Percentiles rank a stretch among this genome's conserved stretches.
Evolutionary conservation across 805 yeast species (phyloP).

Genomic region (Saccharomyces mikatae): DNA sequence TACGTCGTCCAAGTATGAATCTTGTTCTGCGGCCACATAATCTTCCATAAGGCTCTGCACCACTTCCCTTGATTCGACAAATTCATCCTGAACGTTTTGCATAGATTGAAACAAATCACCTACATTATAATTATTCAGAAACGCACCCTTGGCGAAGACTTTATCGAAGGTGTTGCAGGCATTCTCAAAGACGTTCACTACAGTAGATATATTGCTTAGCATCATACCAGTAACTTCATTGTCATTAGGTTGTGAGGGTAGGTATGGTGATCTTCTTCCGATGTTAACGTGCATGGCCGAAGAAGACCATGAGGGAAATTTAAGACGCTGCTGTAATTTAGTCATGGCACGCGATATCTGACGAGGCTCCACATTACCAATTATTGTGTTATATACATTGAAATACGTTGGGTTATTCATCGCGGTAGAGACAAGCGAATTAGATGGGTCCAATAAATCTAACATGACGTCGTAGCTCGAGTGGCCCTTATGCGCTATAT

Average conservation of each 20-base stretch:
- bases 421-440: conserved; percentile 56
- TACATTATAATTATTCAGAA: conserved; percentile 63
- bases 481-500: conserved; percentile 49
- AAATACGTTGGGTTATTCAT: conserved; percentile 45
- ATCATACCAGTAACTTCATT: conserved; percentile 62
- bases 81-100: conserved; percentile 46
- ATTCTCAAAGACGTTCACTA: conserved; percentile 56
- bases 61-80: conserved; percentile 66
- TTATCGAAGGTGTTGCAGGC: conserved; percentile 72
- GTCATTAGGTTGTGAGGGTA: conserved; percentile 7
- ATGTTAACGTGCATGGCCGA: conserved; percentile 70
- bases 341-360: conserved; percentile 64
- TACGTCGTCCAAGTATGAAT: conserved; percentile 35
- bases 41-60: conserved; percentile 72
- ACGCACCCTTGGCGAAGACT: conserved; percentile 73
- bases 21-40: conserved; percentile 63
- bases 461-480: conserved; percentile 81
- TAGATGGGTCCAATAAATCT: conserved; percentile 70
- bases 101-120: conserved; percentile 30
- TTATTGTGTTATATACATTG: conserved; percentile 61
- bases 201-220: conserved; percentile 75
- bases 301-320: conserved; percentile 82
- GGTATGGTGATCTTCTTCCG: conserved; percentile 63
- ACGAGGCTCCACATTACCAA: conserved; percentile 53
- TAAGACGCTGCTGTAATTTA: conserved; percentile 56